Evolutionary conservation across 2,329 filamentous ascomycete species (phyloP), one percentile per base, ranked within the genome.

Genomic region (Curvularia hawaiiensis): DNA sequence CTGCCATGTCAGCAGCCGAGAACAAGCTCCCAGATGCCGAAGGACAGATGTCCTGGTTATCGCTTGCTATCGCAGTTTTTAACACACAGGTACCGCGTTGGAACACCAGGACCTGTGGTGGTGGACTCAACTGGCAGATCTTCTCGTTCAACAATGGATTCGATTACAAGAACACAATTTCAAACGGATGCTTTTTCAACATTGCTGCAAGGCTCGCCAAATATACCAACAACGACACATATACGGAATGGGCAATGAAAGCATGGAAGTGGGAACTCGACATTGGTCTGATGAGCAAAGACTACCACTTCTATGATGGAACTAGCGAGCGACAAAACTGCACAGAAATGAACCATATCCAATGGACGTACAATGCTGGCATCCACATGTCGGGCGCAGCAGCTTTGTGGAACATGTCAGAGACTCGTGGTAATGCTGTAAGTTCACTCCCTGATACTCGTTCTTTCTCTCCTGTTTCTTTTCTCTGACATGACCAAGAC

Each of bases 101-200:
- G 91, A 86, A 92, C 70, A 79, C 77, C 0, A 77, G 79, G 0
- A 75, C 78, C 43, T 94, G 91, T 68, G 82, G 80, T 26, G 91
- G 90, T 52, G 91, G 90, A 22, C 59, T 65, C 11, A 66, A 66
- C 48, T 92, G 90, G 90, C 91, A 95, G 78, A 91, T 95, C 62
- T 92, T 88, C 72, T 75, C 82, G 1, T 84, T 83, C 64, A 92
- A 94, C 71, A 87, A 87, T 60, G 91, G 91, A 16, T 87, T 91
- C 70, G 82, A 85, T 66, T 93, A 94, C 82, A 94, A 92, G 75
- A 92, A 92, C 78, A 83, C 86, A 12, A 84, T 92, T 63, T 87
- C 87, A 56, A 94, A 93, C 73, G 90, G 89, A 38, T 87, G 86
- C 11, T 87, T 95, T 74, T 92, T 95, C 76, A 88, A 92, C 72